Evolutionary conservation across 352 stramenopile genomes (phyloP), one percentile per base, ranked within the genome.

Genomic region (Peronospora destructor): DNA sequence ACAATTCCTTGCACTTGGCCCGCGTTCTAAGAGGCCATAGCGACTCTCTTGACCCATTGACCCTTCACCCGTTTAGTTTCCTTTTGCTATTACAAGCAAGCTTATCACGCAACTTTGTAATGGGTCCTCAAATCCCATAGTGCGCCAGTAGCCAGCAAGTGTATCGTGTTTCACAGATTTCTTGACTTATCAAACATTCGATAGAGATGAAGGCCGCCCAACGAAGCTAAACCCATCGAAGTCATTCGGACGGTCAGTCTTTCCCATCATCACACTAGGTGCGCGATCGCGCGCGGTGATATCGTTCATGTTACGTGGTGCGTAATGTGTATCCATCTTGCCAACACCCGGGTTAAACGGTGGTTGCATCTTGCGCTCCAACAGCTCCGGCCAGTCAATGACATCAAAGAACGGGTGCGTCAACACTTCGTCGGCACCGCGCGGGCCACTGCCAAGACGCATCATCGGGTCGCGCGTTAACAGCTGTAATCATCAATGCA

Each of bases 401-500:
- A 52, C 71, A 49, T 95, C 76, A 41, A 97, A 97, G 69, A 97
- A 97, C 26, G 86, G 85, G 53, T 97, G 87, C 13, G 70, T 87
- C 59, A 96, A 72, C 46, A 97, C 80, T 54, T 93, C 81, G 49
- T 96, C 88, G 1, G 87, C 85, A 44, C 93, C 90, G 7, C 68
- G 66, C 0, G 85, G 77, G 6, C 95, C 95, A 61, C 84, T 97
- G 25, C 97, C 97, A 12, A 99, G 81, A 46, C 97, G 83, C 65
- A 91, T 75, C 29, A 78, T 91, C 16, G 96, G 96, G 63, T 99
- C 94, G 30, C 96, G 90, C 1, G 94, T 98, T 26, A 99, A 73
- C 21, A 99, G 64, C 80, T 96, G 55, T 25, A 77, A 56, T 48
- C 30, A 48, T 51, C 9, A 41, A 50, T 53, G 40, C n/a, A 43